Evolutionary conservation across 2,329 filamentous ascomycete genomes (phyloP), one percentile per base, ranked within the genome.

Genomic region (Xylaria sp.): DNA sequence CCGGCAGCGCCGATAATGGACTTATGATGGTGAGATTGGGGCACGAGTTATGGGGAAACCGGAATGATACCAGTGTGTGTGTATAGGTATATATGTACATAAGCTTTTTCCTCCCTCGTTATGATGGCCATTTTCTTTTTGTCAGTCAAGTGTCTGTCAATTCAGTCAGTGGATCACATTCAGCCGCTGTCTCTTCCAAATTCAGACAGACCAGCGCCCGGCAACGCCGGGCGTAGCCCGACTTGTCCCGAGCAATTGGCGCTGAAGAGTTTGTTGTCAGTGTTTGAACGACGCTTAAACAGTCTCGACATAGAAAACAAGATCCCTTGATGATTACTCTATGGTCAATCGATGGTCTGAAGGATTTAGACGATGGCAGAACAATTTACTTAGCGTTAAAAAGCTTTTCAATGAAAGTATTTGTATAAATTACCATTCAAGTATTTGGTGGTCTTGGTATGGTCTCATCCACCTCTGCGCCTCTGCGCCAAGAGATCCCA

Each of bases 401-500:
- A 28, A 28, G 28, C 28, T 4, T 28, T 28, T 28, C 3, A 28
- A 28, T 28, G 28, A 28, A 28, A 28, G 28, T 3, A 28, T 28
- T 28, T 28, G 28, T 28, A 28, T 28, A 28, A 28, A 28, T 28
- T 28, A 28, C 28, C 25, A 3, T 25, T 25, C 25, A 28, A 28
- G 2, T 28, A 28, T 23, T 58, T 23, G 13, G 23, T 46, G 46
- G 55, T 18, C 18, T 58, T 23, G 39, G 55, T 6, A n/a, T 10
- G n/a, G 12, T 1, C 39, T 31, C n/a, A 13, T 28, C 28, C n/a
- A 10, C 7, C 7, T 23, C 39, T 57, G 33, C 23, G 20, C 36
- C n/a, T 58, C 36, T 58, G 23, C 36, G 56, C 56, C 39, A 58
- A 46, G 56, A 23, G 31, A 31, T 46, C n/a, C 18, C n/a, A 58